These are phyloP conservation scores for Guillardia theta DNA, from an alignment of 78 protist genomes.

Conservation along the genomic window DNA sequence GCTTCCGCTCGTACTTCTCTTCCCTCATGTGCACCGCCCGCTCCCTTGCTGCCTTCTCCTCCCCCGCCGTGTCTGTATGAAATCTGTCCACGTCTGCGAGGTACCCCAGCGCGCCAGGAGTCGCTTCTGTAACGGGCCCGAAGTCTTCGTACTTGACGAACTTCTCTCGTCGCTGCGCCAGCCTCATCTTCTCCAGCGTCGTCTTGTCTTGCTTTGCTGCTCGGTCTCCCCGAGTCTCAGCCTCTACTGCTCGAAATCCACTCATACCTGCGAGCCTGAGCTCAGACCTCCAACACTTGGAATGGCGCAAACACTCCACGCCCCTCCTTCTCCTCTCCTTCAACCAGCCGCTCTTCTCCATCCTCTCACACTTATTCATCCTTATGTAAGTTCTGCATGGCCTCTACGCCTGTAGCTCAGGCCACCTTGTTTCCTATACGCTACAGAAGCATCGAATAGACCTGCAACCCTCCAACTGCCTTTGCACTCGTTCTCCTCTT, in stretches of 20 bases:
- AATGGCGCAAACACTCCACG: no score
- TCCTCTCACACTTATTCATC: no score
- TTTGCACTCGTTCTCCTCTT: no score
- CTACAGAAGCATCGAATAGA: no score
- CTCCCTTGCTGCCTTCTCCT: conserved; percentile 11
- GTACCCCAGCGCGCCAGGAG: background rate
- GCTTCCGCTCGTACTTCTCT: background rate
- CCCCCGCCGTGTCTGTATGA: conserved; percentile 10
- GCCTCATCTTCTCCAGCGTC: background rate
- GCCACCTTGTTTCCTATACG: no score
- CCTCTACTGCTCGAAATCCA: background rate
- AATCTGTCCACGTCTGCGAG: background rate
- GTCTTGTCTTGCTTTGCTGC: background rate
- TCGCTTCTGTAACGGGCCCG: background rate
- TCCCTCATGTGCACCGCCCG: background rate
- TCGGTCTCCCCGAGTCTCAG: background rate
- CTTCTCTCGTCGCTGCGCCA: background rate
- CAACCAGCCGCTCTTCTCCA: no score
- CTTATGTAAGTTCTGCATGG: no score
- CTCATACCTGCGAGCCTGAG: background rate
- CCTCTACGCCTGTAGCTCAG: no score
- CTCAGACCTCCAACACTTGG: no score
- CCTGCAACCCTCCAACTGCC: no score
- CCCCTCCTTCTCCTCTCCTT: no score
- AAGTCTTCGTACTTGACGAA: background rate